Percentiles rank a stretch among this genome's conserved stretches.
phyloP scores from a whole-genome alignment of 495 filamentous ascomycete genomes.

The Elasticomyces elasticus region DNA sequence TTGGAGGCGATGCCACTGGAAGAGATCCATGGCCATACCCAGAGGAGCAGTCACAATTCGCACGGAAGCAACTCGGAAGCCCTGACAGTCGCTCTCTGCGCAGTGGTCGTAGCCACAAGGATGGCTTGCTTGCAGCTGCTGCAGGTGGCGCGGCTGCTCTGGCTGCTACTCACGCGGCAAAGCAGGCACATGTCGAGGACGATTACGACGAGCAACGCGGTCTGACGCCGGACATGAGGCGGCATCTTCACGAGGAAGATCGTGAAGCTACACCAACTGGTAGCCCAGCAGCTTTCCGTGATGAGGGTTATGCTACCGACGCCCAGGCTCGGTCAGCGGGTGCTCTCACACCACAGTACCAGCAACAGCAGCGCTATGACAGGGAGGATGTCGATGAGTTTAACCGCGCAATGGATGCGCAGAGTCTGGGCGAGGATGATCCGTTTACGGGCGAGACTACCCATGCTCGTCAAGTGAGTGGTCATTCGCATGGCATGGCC shows the following conservation, averaged over 20 bases:
- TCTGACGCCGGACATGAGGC: slow-evolving; percentile 5
- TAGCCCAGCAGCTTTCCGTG: slow-evolving; percentile 15
- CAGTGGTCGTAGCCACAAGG: slow-evolving; percentile 27
- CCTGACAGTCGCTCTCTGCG: slow-evolving; percentile 1
- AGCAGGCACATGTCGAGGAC: slow-evolving; percentile 14
- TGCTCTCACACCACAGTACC: slow-evolving; percentile 46
- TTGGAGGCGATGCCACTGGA: slow-evolving; percentile 38
- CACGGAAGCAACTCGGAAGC: slow-evolving; percentile 4
- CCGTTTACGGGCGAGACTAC: slow-evolving; percentile 23
- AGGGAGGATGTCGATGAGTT: slow-evolving; percentile 41
- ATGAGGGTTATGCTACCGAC: slow-evolving; percentile 22
- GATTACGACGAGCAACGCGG: background rate
- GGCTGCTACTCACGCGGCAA: slow-evolving; percentile 7
- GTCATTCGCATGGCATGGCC: slow-evolving; percentile 80
- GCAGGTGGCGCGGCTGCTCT: slow-evolving; percentile 16
- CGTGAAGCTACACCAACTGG: slow-evolving; percentile 12
- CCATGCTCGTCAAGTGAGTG: slow-evolving; percentile 66
- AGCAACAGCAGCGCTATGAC: slow-evolving; percentile 26
- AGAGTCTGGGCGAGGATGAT: slow-evolving; percentile 53
- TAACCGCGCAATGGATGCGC: slow-evolving; percentile 28
- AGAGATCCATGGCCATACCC: slow-evolving; percentile 21
- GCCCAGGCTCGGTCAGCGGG: slow-evolving; percentile 41
- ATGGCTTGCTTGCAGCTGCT: slow-evolving; percentile 45
- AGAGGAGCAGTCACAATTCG: slow-evolving; percentile 1
- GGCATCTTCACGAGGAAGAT: slow-evolving; percentile 2